Conservation (phyloP, 2,329 filamentous ascomycete species). For the Hypoxylon sp. region DNA sequence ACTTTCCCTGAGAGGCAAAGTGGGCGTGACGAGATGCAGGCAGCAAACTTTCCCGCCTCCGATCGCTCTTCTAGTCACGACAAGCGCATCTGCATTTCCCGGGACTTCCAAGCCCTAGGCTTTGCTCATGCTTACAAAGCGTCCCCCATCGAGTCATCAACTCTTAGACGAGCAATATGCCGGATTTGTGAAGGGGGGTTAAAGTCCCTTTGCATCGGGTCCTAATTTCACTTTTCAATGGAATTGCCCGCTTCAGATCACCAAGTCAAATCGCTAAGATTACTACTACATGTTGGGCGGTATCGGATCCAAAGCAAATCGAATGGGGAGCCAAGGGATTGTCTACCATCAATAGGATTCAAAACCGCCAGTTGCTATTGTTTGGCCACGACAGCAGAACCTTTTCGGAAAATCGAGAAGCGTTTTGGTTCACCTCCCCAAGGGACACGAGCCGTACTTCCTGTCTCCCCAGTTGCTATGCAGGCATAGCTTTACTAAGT, state of each 20-base stretch:
- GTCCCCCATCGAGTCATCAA: background rate
- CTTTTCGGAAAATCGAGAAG: slow-evolving; percentile 2
- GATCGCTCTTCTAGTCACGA: slow-evolving; percentile 17
- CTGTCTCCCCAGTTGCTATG: too few relatives aligned
- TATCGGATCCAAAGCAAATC: background rate
- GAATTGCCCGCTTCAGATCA: slow-evolving; percentile 10
- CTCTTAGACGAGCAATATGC: slow-evolving; percentile 11
- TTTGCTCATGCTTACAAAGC: slow-evolving; percentile 21
- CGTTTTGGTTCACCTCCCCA: background rate
- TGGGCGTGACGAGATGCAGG: slow-evolving; percentile 31
- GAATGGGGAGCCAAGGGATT: background rate
- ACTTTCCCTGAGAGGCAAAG: slow-evolving; percentile 24
- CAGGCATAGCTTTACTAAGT: too few relatives aligned
- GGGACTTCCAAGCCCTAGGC: slow-evolving; percentile 10
- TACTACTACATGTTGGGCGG: background rate
- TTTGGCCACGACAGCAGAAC: background rate
- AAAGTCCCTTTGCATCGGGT: slow-evolving; percentile 9
- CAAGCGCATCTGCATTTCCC: slow-evolving; percentile 13
- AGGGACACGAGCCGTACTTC: too few relatives aligned
- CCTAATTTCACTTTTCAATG: slow-evolving; percentile 10
- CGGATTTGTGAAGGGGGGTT: slow-evolving; percentile 7
- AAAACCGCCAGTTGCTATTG: background rate
- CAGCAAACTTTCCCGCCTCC: slow-evolving; percentile 32
- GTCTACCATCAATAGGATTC: slow-evolving; percentile 1
- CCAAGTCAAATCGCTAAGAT: background rate